Percentiles rank a stretch among this genome's conserved stretches.
phyloP scores from a whole-genome alignment of 73 alveolate species.

The Paraurostyla sp. region DNA sequence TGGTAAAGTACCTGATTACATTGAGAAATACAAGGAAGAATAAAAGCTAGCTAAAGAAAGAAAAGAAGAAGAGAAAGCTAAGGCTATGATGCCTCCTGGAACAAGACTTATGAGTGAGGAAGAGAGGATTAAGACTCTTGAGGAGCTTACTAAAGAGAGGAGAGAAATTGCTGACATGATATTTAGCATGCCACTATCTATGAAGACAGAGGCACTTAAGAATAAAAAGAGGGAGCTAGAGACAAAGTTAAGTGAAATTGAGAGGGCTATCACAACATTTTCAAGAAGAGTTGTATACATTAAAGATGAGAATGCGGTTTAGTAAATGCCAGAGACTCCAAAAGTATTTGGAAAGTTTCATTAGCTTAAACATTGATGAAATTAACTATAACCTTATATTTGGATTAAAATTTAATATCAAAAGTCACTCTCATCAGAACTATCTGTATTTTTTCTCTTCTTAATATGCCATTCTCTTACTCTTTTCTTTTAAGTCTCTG shows the following conservation, averaged over 20 bases:
- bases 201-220: conserved; percentile 75
- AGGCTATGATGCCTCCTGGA: conserved; percentile 85
- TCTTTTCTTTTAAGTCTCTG: conserved; percentile 22
- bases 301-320: conserved; percentile 27
- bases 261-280: conserved; percentile 85
- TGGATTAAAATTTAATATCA: no score
- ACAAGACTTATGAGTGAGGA: conserved; percentile 81
- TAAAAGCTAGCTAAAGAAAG: conserved; percentile 71
- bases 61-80: conserved; percentile 75
- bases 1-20: conserved; percentile 90
- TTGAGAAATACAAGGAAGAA: conserved; percentile 81
- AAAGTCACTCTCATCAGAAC: not conserved
- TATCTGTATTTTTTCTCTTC: not conserved
- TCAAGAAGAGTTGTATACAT: conserved; percentile 84
- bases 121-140: conserved; percentile 84
- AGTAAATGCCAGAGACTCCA: not conserved
- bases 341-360: conserved; percentile 14
- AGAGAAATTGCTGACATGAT: conserved; percentile 73
- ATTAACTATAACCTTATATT: not conserved
- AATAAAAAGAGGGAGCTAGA: conserved; percentile 79
- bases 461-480: conserved; percentile 29
- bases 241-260: conserved; percentile 79
- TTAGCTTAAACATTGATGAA: not conserved
- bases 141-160: conserved; percentile 69
- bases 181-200: conserved; percentile 84